A percentile compares a stretch with the other conserved stretches of the same genome.
Conservation (phyloP, 2,329 filamentous ascomycete species). For the Chlorencoelia australis region DNA sequence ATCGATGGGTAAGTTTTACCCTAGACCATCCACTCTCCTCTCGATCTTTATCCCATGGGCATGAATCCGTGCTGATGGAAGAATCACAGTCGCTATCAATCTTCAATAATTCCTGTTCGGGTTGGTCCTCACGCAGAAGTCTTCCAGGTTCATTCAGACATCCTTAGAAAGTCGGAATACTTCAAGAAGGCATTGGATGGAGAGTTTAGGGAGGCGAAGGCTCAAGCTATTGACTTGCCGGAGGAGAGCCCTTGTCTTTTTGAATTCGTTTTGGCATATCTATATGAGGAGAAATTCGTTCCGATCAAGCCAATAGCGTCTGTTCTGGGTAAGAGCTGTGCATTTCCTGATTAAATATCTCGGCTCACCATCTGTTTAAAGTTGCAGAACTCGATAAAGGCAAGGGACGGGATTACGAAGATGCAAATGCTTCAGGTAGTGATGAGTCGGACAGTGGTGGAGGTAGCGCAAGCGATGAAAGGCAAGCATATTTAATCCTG, state of each 20-base stretch:
- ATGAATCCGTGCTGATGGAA: neutral
- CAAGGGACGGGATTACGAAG: slow-evolving; percentile 34
- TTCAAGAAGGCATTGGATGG: slow-evolving; percentile 40
- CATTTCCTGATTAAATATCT: neutral
- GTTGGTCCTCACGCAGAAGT: slow-evolving; percentile 37
- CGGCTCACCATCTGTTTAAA: neutral
- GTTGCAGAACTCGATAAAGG: slow-evolving; percentile 26
- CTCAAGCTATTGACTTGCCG: slow-evolving; percentile 38
- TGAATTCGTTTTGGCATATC: slow-evolving; percentile 40
- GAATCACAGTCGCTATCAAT: slow-evolving; percentile 33
- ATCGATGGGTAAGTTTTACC: slow-evolving; percentile 34
- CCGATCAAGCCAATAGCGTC: slow-evolving; percentile 36
- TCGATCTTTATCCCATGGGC: slow-evolving; percentile 4
- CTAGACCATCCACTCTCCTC: too few relatives aligned
- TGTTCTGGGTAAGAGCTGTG: slow-evolving; percentile 29
- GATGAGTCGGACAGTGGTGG: slow-evolving; percentile 28
- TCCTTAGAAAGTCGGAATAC: slow-evolving; percentile 38
- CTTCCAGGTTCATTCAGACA: slow-evolving; percentile 38
- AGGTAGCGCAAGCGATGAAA: slow-evolving; percentile 30
- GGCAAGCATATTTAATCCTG: slow-evolving; percentile 13
- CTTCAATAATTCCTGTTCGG: slow-evolving; percentile 34
- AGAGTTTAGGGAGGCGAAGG: slow-evolving; percentile 35
- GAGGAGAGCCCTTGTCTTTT: slow-evolving; percentile 43
- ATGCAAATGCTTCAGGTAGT: slow-evolving; percentile 16
- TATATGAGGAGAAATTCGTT: slow-evolving; percentile 38